Evolutionary conservation across 1,139 yeast genomes (phyloP), one percentile per base, ranked within the genome.

Genomic region (Arxiozyma bovina): DNA sequence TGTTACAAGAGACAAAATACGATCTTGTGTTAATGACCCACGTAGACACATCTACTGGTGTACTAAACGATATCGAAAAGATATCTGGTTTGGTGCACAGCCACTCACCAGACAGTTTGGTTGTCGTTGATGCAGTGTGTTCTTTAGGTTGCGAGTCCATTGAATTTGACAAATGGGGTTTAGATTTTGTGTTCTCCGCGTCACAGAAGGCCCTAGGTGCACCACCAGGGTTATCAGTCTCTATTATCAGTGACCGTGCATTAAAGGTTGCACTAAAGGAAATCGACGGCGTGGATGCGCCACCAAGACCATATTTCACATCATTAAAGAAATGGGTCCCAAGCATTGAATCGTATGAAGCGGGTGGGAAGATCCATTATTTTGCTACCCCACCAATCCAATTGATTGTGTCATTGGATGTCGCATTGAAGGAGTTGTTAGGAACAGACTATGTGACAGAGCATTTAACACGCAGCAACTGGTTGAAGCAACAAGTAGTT

Each of bases 161-260:
- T 61, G 83, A 86, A 66, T 91, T 93, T 69, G 94, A 89, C 70
- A 78, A 79, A 41, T 93, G 98, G 98, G 91, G 90, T 11, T 71
- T 91, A 55, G 99, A 91, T 72, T 88, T 79, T 63, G 95, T 83
- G 48, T 77, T 91, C 61, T 86, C 96, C 51, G 98, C 96, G 1
- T 89, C 97, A 23, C 98, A 91, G 73, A 93, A 91, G 77, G 98
- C 96, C 43, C 77, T 91, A 65, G 97, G 96, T 54, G 95, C 86
- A 41, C 97, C 98, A 53, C 85, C 97, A 18, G 99, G 99, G 34
- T 79, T 91, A 63, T 82, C 93, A 23, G 80, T 91, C 63, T 82
- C 87, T 42, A 81, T 80, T 70, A 83, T 89, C 41, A 85, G 95
- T 50, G 81, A 76, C 54, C 80, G 96, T 63, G 96, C 96, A 15